These are phyloP conservation scores for Cornus suecica DNA, from an alignment of 148 eudicot species.

Conservation along the genomic window DNA sequence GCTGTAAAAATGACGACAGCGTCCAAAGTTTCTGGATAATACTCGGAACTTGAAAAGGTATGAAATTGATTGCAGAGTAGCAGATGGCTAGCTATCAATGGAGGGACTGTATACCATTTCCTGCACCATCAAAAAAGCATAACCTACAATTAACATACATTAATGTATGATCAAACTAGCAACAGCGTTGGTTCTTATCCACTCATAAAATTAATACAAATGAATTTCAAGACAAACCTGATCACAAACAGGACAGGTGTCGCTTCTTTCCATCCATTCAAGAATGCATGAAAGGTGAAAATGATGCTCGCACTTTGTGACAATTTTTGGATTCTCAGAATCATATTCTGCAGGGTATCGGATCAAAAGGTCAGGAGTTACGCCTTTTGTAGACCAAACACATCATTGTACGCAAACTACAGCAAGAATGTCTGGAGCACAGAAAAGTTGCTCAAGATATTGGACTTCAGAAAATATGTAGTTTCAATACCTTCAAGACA, in stretches of 20 bases:
- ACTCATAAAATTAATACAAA: no score
- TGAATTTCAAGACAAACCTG: constrained; percentile 40
- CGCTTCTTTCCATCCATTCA: constrained; percentile 97
- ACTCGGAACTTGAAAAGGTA: background rate
- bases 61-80: background rate
- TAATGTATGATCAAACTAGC: background rate
- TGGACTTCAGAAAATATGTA: background rate
- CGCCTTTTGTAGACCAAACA: constrained; percentile 1
- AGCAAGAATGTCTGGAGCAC: background rate
- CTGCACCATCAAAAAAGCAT: constrained; percentile 26
- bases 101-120: constrained; percentile 34
- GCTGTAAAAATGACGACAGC: background rate
- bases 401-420: background rate
- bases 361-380: background rate
- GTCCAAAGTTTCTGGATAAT: background rate
- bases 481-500: constrained; percentile 78
- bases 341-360: constrained; percentile 59
- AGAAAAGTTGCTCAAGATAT: background rate
- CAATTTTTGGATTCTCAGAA: constrained; percentile 79
- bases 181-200: background rate
- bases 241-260: constrained; percentile 80
- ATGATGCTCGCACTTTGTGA: constrained; percentile 86
- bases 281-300: constrained; percentile 93
- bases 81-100: constrained; percentile 19
- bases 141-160: background rate